Percentiles rank a stretch among this genome's conserved stretches.
phyloP scores from a whole-genome alignment of 2,329 filamentous ascomycete genomes.

The Colletotrichum sp. region DNA sequence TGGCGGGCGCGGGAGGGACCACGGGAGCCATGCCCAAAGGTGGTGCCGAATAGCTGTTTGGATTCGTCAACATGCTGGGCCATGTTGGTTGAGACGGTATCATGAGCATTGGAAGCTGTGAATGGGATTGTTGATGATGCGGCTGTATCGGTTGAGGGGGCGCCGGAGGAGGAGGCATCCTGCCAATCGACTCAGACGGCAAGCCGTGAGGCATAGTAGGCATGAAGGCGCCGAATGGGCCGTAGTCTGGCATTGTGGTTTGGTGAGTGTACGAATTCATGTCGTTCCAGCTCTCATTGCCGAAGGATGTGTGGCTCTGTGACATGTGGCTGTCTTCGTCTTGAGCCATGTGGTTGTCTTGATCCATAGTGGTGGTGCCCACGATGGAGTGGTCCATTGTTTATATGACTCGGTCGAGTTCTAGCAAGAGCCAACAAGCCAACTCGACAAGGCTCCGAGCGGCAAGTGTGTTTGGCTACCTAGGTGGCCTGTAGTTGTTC shows the following conservation, averaged over 20 bases:
- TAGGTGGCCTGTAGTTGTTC: background rate
- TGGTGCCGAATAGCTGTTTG: constrained; percentile 66
- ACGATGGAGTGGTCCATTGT: constrained; percentile 52
- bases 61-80: constrained; percentile 83
- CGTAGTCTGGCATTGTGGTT: constrained; percentile 74
- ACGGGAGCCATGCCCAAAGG: constrained; percentile 63
- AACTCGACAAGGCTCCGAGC: background rate
- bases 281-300: constrained; percentile 58
- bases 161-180: constrained; percentile 65
- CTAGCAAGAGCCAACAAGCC: background rate
- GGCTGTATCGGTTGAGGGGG: constrained; percentile 45
- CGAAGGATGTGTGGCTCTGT: constrained; percentile 44
- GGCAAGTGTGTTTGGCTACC: background rate
- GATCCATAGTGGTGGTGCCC: constrained; percentile 50
- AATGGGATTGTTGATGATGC: constrained; percentile 40
- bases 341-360: constrained; percentile 49
- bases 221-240: constrained; percentile 60
- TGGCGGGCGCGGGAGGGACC: constrained; percentile 52
- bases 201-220: constrained; percentile 52
- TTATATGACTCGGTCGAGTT: constrained; percentile 18
- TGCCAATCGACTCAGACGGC: constrained; percentile 53
- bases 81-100: constrained; percentile 72
- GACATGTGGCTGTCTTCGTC: constrained; percentile 32
- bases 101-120: constrained; percentile 71
- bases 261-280: constrained; percentile 66